Evolutionary conservation across 2,329 filamentous ascomycete species (phyloP), one percentile per base, ranked within the genome.

Genomic region (Diaporthe humulicola): DNA sequence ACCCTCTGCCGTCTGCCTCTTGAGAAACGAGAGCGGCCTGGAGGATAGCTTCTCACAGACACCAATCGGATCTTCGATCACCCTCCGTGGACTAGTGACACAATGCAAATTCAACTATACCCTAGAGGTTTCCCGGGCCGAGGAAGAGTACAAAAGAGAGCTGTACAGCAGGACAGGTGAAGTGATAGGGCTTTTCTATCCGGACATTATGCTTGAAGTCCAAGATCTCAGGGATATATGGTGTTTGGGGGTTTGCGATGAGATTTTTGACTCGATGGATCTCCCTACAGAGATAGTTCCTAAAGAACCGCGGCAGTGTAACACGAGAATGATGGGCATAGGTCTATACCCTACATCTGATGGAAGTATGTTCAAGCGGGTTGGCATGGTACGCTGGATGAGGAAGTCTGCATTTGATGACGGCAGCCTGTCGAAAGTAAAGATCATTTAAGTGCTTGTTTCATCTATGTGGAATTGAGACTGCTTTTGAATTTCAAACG

Each of bases 171-270:
- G n/a, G 2, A n/a, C 38, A 38, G 50, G 52, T 36, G 36, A 33
- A 4, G 10, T 12, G 4, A 36, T 58, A n/a, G 67, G 67, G 22
- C 22, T 58, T 3, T 22, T 58, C 0, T 58, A 71, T 19, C 52
- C 52, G 28, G 67, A 71, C n/a, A 58, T 58, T 25, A 58, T 58
- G 33, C 8, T 33, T 12, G 67, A 71, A 36, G 67, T 58, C 17
- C 50, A 42, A 12, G n/a, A 40, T 36, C 4, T 58, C 2, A 10
- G 10, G 19, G 2, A 25, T 17, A 15, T 71, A 3, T 25, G 7
- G 7, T 71, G 52, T 14, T 58, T 71, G 15, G 17, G 52, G 22
- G 40, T 58, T 28, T 57, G 52, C 36, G 12, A 58, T 58, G n/a
- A 58, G 36, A 14, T 45, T 33, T 12, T n/a, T 10, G 2, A 17